Evolutionary conservation across 2,329 filamentous ascomycete genomes (phyloP), one percentile per base, ranked within the genome.

Genomic region (Colletotrichum tabaci): DNA sequence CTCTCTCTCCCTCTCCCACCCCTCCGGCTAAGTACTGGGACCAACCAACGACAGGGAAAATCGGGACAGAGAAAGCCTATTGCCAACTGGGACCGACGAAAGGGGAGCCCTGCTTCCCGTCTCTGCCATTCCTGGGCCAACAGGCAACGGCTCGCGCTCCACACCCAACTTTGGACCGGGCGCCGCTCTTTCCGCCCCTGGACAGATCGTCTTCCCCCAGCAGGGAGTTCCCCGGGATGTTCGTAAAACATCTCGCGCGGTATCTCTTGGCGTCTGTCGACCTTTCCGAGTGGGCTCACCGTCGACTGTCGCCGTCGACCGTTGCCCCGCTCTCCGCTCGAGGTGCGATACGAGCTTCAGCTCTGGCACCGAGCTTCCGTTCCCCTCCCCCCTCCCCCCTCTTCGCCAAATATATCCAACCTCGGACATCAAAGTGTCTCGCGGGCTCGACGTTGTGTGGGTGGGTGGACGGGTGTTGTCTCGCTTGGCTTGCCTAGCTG

Each of bases 281-380:
- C 12, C 44, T 30, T 50, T 49, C 42, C 42, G 23, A 38, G n/a
- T 50, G 46, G 30, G 46, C n/a, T 40, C 1, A 12, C 30, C 30
- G 50, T 50, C 47, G 46, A 23, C 35, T n/a, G 44, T 49, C n/a
- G 26, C 26, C 26, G 26, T 26, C 4, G 23, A 26, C 26, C 4
- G 26, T 26, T 4, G 26, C 26, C 15, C n/a, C 50, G 30, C 35
- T 12, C n/a, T 9, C 18, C 42, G 58, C 35, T 30, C 21, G 26
- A 42, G 42, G 23, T 16, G 46, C n/a, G 58, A 57, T 52, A 65
- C 66, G 66, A 68, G n/a, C 18, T 21, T 46, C 38, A n/a, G 47
- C 44, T 44, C 21, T 18, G 42, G 12, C 23, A 52, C 52, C 35
- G 47, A 46, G 5, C 8, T n/a, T 44, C 10, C 13, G 13, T 61